phyloP scores from a whole-genome alignment of 2,329 filamentous ascomycete species.

The Calonectria naviculata region DNA sequence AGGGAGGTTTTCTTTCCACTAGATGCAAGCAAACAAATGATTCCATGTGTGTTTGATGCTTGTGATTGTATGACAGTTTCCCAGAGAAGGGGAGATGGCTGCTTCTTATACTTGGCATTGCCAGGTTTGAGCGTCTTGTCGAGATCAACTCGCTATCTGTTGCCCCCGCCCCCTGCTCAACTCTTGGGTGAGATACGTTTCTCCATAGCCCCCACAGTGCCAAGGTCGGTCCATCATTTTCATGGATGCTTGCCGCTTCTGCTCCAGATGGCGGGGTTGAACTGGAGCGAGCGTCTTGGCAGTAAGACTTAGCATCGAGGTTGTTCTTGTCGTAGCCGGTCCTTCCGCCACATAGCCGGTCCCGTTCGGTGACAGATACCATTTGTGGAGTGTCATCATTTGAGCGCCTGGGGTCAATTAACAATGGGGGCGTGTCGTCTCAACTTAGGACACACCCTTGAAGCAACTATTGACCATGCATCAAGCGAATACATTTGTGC shows the following conservation, averaged over 20 bases:
- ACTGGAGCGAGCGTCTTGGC: slow-evolving; percentile 38
- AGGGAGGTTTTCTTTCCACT: slow-evolving; percentile 37
- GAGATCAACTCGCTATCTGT: slow-evolving; percentile 25
- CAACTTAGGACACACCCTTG: not conserved
- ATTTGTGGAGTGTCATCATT: slow-evolving; percentile 11
- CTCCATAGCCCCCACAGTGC: slow-evolving; percentile 35
- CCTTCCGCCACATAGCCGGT: slow-evolving; percentile 26
- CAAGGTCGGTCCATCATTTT: slow-evolving; percentile 38
- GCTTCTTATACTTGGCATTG: slow-evolving; percentile 35
- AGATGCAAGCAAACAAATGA: slow-evolving; percentile 28
- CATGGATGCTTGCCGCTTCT: slow-evolving; percentile 34
- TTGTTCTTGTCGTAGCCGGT: slow-evolving; percentile 33
- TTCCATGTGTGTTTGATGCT: slow-evolving; percentile 12
- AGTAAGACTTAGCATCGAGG: slow-evolving; percentile 34
- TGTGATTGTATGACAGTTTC: not conserved
- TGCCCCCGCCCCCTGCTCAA: slow-evolving; percentile 11
- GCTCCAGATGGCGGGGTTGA: slow-evolving; percentile 38
- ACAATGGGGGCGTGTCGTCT: not conserved
- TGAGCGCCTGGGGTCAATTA: not conserved
- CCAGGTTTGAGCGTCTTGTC: not conserved
- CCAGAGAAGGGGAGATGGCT: slow-evolving; percentile 11
- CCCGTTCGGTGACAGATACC: slow-evolving; percentile 28
- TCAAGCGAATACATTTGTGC: not conserved
- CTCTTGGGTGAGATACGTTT: slow-evolving; percentile 9
- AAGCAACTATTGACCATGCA: not conserved